Evolutionary conservation across 1,139 yeast species (phyloP).

Genomic region (Yamadazyma dushanensis): DNA sequence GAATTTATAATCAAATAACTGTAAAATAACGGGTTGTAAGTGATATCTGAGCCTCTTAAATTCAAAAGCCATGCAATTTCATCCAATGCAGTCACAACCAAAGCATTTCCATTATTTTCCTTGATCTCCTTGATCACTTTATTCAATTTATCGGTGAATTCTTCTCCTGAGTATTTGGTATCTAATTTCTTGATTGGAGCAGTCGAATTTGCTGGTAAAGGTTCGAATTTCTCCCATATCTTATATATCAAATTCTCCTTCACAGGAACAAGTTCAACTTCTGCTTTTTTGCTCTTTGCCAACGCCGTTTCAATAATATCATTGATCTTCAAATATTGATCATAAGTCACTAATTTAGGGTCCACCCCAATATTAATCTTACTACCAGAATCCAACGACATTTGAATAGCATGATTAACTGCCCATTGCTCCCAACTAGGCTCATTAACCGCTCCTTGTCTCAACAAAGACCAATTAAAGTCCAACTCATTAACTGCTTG

Average conservation of each 20-base stretch:
- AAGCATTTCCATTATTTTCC: slow-evolving; percentile 39
- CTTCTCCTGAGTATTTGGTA: slow-evolving; percentile 49
- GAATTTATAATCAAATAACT: slow-evolving; percentile 65
- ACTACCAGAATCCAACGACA: slow-evolving; percentile 41
- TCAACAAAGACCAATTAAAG: slow-evolving; percentile 81
- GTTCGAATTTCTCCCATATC: slow-evolving; percentile 65
- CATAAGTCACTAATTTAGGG: slow-evolving; percentile 67
- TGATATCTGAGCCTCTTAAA: slow-evolving; percentile 75
- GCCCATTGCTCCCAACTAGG: slow-evolving; percentile 92
- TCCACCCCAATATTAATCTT: slow-evolving; percentile 47
- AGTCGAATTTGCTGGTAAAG: slow-evolving; percentile 46
- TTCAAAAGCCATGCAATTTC: slow-evolving; percentile 93
- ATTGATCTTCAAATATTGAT: slow-evolving; percentile 29
- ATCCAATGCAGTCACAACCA: slow-evolving; percentile 72
- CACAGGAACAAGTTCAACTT: slow-evolving; percentile 63
- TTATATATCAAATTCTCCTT: slow-evolving; percentile 69
- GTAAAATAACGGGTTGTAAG: slow-evolving; percentile 89
- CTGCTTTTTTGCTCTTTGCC: slow-evolving; percentile 31
- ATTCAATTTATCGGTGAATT: slow-evolving; percentile 42
- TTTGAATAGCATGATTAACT: slow-evolving; percentile 58
- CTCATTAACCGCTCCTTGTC: slow-evolving; percentile 72
- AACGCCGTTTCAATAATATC: slow-evolving; percentile 22
- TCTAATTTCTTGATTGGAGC: slow-evolving; percentile 48
- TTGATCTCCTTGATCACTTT: slow-evolving; percentile 46
- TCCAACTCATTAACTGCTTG: slow-evolving; percentile 91